Conservation (phyloP, 2,329 filamentous ascomycete genomes). For the Ophiocordyceps camponoti-floridani region DNA sequence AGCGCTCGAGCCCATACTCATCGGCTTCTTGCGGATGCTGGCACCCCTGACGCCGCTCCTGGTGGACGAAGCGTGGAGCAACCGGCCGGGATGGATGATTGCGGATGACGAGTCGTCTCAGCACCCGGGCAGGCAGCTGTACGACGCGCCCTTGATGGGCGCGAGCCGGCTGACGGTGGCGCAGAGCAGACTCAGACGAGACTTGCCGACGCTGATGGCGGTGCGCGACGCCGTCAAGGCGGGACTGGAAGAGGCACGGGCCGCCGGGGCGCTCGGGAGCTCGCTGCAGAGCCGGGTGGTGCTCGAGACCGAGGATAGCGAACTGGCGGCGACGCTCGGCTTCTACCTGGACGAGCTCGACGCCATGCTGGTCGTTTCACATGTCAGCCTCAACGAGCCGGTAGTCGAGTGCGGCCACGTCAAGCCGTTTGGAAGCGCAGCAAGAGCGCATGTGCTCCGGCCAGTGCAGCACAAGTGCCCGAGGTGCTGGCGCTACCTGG, state of each 20-base stretch:
- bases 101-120: slow-evolving; percentile 16
- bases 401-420: slow-evolving; percentile 14
- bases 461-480: slow-evolving; percentile 52
- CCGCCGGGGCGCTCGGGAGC: slow-evolving; percentile 56
- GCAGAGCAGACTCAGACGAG: slow-evolving; percentile 20
- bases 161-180: slow-evolving; percentile 18
- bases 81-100: slow-evolving; percentile 49
- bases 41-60: slow-evolving; percentile 66
- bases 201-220: slow-evolving; percentile 29
- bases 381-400: slow-evolving; percentile 28
- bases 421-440: slow-evolving; percentile 23
- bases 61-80: slow-evolving; percentile 76
- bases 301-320: slow-evolving; percentile 25
- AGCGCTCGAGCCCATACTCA: slow-evolving; percentile 46
- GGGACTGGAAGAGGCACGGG: slow-evolving; percentile 55
- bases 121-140: slow-evolving; percentile 29
- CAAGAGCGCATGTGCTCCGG: slow-evolving; percentile 25
- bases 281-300: slow-evolving; percentile 62
- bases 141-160: slow-evolving; percentile 24
- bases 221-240: slow-evolving; percentile 53
- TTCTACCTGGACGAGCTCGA: slow-evolving; percentile 34
- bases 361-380: slow-evolving; percentile 52
- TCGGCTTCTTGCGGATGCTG: slow-evolving; percentile 60
- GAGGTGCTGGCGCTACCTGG: slow-evolving; percentile 76
- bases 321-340: slow-evolving; percentile 16